Evolutionary conservation across 140 eudicot genomes (phyloP), one percentile per base, ranked within the genome.

Genomic region (Stevia rebaudiana): DNA sequence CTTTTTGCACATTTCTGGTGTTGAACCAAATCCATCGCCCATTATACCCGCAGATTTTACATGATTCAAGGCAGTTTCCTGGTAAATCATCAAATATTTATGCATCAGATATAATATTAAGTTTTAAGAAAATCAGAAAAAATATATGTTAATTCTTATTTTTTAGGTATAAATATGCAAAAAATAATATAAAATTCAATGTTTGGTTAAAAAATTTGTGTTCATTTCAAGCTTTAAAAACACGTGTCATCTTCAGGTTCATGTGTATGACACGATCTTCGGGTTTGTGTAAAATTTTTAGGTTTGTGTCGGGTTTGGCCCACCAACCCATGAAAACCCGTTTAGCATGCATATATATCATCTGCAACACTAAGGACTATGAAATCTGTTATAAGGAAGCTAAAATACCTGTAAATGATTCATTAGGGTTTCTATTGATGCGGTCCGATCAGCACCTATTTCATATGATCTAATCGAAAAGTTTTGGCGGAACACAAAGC

Each of bases 21-120:
- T 85, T 68, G 98, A 79, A 66, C 98, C 98, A 81, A 92, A 92
- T 67, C 98, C 98, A 78, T 81, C 95, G 59, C 84, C 95, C 65
- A 88, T 61, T 35, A 92, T 80, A 11, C 98, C 96, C 0, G 81
- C 96, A 48, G 65, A 73, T 79, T 92, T 92, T 4, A 88, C 95
- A 80, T 92, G 98, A 75, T 92, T 92, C 54, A 92, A 88, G 1
- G 96, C 96, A 8, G 96, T 88, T 78, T 92, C 98, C 98, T 92
- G 83, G 21, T 4, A 37, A 23, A 53, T 6, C 7, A 36, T 59
- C n/a, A 31, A 40, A 59, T 8, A 39, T 2, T 19, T 47, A 11
- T 35, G 30, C 41, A n/a, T 54, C 17, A 35, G 15, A 5, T 19
- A 28, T 28, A 28, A 28, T 4, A 28, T 28, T n/a, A n/a, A n/a